Evolutionary conservation across 805 yeast species (phyloP), one percentile per base, ranked within the genome.

Genomic region (Cyberlindnera lachancei): DNA sequence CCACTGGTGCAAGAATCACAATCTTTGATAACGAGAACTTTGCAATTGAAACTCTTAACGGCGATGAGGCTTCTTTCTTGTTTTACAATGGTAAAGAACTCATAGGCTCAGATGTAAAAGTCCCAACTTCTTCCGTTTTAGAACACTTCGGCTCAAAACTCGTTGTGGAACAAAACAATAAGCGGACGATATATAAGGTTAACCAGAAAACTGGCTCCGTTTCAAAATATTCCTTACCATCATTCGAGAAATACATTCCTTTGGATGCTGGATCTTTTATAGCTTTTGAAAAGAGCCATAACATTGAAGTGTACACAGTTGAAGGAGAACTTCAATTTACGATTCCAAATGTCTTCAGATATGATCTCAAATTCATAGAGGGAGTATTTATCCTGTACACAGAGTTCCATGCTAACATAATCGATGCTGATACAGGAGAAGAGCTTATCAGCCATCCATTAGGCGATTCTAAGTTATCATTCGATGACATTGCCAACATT

Each of bases 401-500:
- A 2, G 51, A 45, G 25, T 45, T 34, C 19, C 46, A 39, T 19
- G 38, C 41, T 7, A 49, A 37, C 12, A 31, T 49, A 4, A 35
- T 48, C 24, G 55, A 53, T 33, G 37, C 45, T 7, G 51, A 45
- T 16, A 36, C 45, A 12, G 58, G 56, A 18, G 33, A 31, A 1
- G 56, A 48, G 30, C 11, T 50, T 10, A 27, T 35, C 6, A 45
- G 45, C 25, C 30, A 40, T 27, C 34, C 37, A 24, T 29, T 44
- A 5, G 45, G 48, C 15, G 36, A 29, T 17, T 22, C 32, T 19
- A 37, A 42, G 27, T 13, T 41, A 16, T 31, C 25, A 12, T 38
- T 36, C 29, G 42, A 37, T 10, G 7, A 35, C 6, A 29, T 45
- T 22, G 12, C 20, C 4, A 19, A 33, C 3, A 27, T 40, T 21